phyloP scores from a whole-genome alignment of 169 alveolate species.

The Neospora caninum region DNA sequence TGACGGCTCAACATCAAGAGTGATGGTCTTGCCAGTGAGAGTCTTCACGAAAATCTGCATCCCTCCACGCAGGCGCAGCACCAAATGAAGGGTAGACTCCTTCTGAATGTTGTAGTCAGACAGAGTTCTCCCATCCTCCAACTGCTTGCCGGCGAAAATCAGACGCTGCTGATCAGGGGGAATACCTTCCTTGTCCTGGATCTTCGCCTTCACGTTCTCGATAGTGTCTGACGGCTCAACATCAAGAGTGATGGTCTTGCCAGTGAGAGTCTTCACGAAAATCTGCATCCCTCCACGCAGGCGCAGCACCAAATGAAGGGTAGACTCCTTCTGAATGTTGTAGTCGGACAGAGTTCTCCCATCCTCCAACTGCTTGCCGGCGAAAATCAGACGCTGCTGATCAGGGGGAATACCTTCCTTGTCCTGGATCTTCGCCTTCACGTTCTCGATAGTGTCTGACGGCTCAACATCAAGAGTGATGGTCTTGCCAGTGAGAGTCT shows the following conservation, averaged over 20 bases:
- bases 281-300: constrained; percentile 85
- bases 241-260: constrained; percentile 95
- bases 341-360: constrained; percentile 98
- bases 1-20: constrained; percentile 96
- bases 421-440: constrained; percentile 79
- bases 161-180: constrained; percentile 99
- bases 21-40: constrained; percentile 95
- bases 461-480: constrained; percentile 96
- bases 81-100: constrained; percentile 78
- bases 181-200: constrained; percentile 82
- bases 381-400: constrained; percentile 98
- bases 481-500: constrained; percentile 96
- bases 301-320: constrained; percentile 64
- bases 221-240: constrained; percentile 97
- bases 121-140: constrained; percentile 98
- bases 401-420: constrained; percentile 96
- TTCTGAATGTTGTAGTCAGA: constrained; percentile 98
- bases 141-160: constrained; percentile 98
- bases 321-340: constrained; percentile 94
- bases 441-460: constrained; percentile 94
- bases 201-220: constrained; percentile 85
- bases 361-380: constrained; percentile 99
- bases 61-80: background rate
- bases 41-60: constrained; percentile 97
- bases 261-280: constrained; percentile 96